Evolutionary conservation across 2,329 filamentous ascomycete species (phyloP), one percentile per base, ranked within the genome.

Genomic region (Sporothrix phasma): DNA sequence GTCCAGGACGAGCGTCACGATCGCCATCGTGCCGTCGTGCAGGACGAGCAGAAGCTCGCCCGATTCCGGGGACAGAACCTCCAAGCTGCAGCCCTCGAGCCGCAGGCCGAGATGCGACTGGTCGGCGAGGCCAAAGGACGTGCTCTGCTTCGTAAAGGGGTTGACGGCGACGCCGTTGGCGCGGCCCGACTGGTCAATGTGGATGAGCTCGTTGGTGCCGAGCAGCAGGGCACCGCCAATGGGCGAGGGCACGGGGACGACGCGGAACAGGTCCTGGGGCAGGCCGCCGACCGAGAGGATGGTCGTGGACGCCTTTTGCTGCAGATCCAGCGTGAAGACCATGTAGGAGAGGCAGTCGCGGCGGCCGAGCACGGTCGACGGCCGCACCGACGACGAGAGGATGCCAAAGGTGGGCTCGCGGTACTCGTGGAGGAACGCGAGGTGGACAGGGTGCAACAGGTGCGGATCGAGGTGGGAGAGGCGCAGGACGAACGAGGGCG

Each of bases 381-480:
- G 85, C 41, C 87, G 81, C 67, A 85, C 79, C 61, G 86, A 87
- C 1, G 92, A 90, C 54, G 91, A 94, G 47, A 99, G 80, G 66
- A 99, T 92, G 64, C 93, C 94, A 77, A 99, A 96, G 0, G 94
- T 99, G 13, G 94, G 93, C 76, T 97, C 94, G 74, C 94, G 88
- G 76, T 99, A 99, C 78, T 97, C 93, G 81, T 97, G 85, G 68
- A 99, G 79, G 75, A 99, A 99, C 63, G 90, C 88, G 72, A 99
- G 84, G 73, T 96, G 90, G 71, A 97, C 86, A 58, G 93, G 92
- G 75, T 96, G 89, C 66, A 93, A 85, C 69, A 99, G 82, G 68
- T 84, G 86, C 67, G 92, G 89, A 75, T 97, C 93, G 76, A 99
- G 82, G 71, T 92, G 86, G 62, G 92, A 91, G 69, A 97, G 81